Evolutionary conservation across 352 stramenopile species (phyloP), one percentile per base, ranked within the genome.

Genomic region (Globisporangium barbulae): DNA sequence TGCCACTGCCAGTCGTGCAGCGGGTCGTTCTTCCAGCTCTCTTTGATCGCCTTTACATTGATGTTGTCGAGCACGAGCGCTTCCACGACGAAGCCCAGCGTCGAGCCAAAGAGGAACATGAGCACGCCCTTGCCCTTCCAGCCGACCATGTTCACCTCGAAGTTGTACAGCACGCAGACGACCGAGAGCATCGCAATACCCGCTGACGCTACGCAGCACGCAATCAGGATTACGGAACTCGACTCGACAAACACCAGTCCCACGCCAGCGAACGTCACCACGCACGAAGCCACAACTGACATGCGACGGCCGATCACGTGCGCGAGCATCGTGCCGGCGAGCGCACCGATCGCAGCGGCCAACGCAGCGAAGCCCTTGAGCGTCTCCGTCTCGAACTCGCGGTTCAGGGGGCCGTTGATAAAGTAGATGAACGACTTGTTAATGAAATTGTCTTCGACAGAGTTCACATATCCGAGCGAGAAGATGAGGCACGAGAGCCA

Each of bases 111-210:
- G 4, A 94, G 62, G 65, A 96, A 96, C 48, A 94, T 76, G n/a
- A 94, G 63, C 37, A 94, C 85, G 22, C 85, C 86, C 68, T 96
- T 94, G 50, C 88, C 86, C 67, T 91, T 94, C 84, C 85, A 94
- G 7, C 85, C 88, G 25, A 79, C 72, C 81, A 90, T 94, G 68
- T 83, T 94, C 31, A 94, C 89, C 65, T 96, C 88, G 21, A 92
- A 94, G 67, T 94, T 94, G 80, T 94, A 96, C 53, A 94, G 69
- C 50, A 88, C 68, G 50, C 81, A 89, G 1, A 73, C 67, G 25
- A 94, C 75, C 21, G 85, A 90, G 3, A 94, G 75, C 85, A 94
- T 96, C 0, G 83, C 75, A 30, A 93, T 82, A 21, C 85, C 88
- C 0, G 72, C 80, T 4, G 81, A 72, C n/a, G 78, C 72, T 19